phyloP scores from a whole-genome alignment of 179 eudicot genomes.

The Nepenthes alata region DNA sequence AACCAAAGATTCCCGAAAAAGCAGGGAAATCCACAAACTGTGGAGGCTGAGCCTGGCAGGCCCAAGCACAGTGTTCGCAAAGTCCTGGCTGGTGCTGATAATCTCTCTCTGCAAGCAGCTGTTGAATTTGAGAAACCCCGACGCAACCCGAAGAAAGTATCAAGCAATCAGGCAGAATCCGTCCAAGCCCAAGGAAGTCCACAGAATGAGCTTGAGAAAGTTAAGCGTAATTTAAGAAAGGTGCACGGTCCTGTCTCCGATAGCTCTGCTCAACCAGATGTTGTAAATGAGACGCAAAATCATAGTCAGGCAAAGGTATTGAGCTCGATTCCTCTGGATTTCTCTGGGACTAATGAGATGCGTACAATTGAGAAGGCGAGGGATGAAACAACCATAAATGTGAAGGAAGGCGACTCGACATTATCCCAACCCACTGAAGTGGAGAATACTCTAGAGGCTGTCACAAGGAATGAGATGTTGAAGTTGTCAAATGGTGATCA shows the following conservation, averaged over 20 bases:
- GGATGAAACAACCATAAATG: constrained; percentile 14
- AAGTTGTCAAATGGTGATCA: constrained; percentile 21
- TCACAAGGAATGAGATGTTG: constrained; percentile 10
- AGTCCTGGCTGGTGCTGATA: constrained; percentile 35
- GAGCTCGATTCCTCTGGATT: constrained; percentile 14
- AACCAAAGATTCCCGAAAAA: constrained; percentile 40
- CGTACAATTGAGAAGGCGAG: constrained; percentile 13
- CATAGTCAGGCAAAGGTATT: constrained; percentile 20
- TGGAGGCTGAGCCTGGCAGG: constrained; percentile 52
- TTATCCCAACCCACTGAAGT: constrained; percentile 11
- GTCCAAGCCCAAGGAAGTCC: constrained; percentile 66
- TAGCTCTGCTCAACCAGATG: constrained; percentile 33
- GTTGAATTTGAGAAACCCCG: constrained; percentile 51
- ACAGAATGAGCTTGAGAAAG: constrained; percentile 71
- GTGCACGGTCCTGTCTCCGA: constrained; percentile 45
- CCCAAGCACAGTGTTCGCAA: constrained; percentile 53
- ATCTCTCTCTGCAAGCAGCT: constrained; percentile 21
- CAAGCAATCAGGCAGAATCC: constrained; percentile 39
- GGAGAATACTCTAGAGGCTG: constrained; percentile 11
- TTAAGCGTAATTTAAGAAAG: constrained; percentile 63
- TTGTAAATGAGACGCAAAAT: constrained; percentile 31
- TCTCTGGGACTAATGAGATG: constrained; percentile 15
- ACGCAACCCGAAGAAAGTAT: constrained; percentile 44
- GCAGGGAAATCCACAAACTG: constrained; percentile 26
- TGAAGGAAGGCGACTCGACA: constrained; percentile 10